A percentile compares a stretch with the other conserved stretches of the same genome.
Evolutionary conservation across 2,329 filamentous ascomycete genomes (phyloP).

Genomic region (Nannizziopsis arthrosporioides): DNA sequence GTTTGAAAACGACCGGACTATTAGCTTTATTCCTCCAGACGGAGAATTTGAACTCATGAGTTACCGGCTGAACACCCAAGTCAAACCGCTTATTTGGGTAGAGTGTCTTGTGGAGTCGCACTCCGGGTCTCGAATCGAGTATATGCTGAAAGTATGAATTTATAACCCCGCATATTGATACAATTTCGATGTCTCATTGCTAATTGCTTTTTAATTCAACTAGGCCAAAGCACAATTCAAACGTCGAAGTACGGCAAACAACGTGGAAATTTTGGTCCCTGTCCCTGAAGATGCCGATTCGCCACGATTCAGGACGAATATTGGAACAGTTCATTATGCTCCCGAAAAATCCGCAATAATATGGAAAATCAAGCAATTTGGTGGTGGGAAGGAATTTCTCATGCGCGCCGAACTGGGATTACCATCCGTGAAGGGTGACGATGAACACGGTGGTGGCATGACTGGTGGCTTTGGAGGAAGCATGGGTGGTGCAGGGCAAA

Average conservation of each 20-base stretch:
- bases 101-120: constrained; percentile 96
- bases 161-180: not conserved
- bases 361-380: constrained; percentile 99
- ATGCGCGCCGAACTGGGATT: constrained; percentile 95
- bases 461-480: constrained; percentile 93
- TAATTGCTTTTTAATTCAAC: not conserved
- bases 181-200: not conserved
- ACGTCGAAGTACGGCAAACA: constrained; percentile 92
- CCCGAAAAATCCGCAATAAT: constrained; percentile 95
- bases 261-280: constrained; percentile 93
- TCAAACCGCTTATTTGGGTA: constrained; percentile 97
- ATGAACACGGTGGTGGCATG: constrained; percentile 93
- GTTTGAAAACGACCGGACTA: constrained; percentile 97
- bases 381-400: constrained; percentile 93
- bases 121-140: constrained; percentile 89
- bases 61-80: constrained; percentile 94
- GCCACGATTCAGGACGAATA: constrained; percentile 92
- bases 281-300: constrained; percentile 96
- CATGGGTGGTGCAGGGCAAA: constrained; percentile 77
- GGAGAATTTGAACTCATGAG: constrained; percentile 99
- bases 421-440: constrained; percentile 86
- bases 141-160: constrained; percentile 74
- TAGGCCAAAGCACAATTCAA: constrained; percentile 93
- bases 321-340: constrained; percentile 92
- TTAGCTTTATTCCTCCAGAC: constrained; percentile 96